Evolutionary conservation across 2,329 filamentous ascomycete species (phyloP), one percentile per base, ranked within the genome.

Genomic region (Coniella vitis): DNA sequence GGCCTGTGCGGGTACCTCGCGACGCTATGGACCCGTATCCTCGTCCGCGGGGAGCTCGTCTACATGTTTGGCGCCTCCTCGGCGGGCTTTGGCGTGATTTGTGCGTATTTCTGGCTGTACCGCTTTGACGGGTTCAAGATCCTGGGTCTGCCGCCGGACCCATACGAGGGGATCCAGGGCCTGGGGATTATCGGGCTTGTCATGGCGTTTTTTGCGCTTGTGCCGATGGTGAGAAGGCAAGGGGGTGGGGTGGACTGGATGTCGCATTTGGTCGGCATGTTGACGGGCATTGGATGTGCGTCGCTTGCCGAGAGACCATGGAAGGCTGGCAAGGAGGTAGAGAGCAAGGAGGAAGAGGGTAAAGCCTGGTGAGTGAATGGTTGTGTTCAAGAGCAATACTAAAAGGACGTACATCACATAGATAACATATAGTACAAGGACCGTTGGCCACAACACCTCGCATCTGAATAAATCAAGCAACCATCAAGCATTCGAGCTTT

Each of bases 61-160:
- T 65, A 70, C 45, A 71, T 81, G 34, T 69, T 86, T 9, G 86
- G 86, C n/a, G 81, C 82, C 1, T 86, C 82, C 7, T 83, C 80
- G 10, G 79, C 78, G 32, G 69, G 83, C 4, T 74, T 79, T 54
- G 84, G 83, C 19, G 59, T 87, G 19, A 61, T 77, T 7, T 74
- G 74, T 2, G 80, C 81, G 1, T 85, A 79, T 63, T 78, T 83
- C 57, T 80, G 77, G 72, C 64, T 76, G 54, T 74, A 82, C 59
- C 66, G 71, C 46, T 69, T 69, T 49, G 77, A 82, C 37, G 71
- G 73, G 34, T 78, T 83, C 65, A 75, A 71, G 60, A 61, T 83
- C 46, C 65, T 83, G 22, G 77, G 74, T 8, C 67, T 80, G 52
- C 79, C 79, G 12, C 71, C 75, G n/a, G 72, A 77, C 29, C 70